Percentiles rank a stretch among this genome's conserved stretches.
phyloP scores from a whole-genome alignment of 192 early-diverging fungal species.

The Entomortierella beljakovae region DNA sequence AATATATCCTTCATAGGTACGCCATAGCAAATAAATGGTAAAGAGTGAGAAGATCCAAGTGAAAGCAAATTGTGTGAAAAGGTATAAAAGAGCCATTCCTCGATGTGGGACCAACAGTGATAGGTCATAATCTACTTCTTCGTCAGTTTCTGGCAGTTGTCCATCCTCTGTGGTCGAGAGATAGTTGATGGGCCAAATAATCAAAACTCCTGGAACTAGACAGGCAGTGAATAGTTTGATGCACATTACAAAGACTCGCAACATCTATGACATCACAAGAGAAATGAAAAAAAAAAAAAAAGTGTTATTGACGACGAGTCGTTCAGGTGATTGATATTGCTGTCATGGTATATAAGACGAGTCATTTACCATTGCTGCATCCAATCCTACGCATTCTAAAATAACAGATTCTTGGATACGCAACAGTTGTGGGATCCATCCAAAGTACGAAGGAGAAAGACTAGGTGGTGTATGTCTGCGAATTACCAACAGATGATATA shows the following conservation, averaged over 20 bases:
- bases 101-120: conserved; percentile 9
- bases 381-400: conserved; percentile 65
- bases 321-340: too few species aligned
- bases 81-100: conserved; percentile 27
- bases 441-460: conserved; percentile 59
- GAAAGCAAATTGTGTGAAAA: conserved; percentile 53
- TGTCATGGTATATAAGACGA: not conserved
- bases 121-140: conserved; percentile 12
- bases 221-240: conserved; percentile 63
- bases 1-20: conserved; percentile 67
- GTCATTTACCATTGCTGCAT: conserved; percentile 64
- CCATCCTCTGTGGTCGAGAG: conserved; percentile 13
- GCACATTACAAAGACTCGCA: conserved; percentile 64
- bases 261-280: conserved; percentile 57
- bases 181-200: conserved; percentile 60
- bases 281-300: not conserved
- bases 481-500: not conserved
- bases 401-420: conserved; percentile 56
- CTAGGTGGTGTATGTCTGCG: conserved; percentile 58
- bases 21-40: conserved; percentile 61
- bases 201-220: conserved; percentile 57
- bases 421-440: conserved; percentile 64
- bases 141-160: conserved; percentile 3
- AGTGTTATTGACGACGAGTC: not conserved
- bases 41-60: conserved; percentile 67